Evolutionary conservation across 306 rosid genomes (phyloP), one percentile per base, ranked within the genome.

Genomic region (Quercus aquifolioides): DNA sequence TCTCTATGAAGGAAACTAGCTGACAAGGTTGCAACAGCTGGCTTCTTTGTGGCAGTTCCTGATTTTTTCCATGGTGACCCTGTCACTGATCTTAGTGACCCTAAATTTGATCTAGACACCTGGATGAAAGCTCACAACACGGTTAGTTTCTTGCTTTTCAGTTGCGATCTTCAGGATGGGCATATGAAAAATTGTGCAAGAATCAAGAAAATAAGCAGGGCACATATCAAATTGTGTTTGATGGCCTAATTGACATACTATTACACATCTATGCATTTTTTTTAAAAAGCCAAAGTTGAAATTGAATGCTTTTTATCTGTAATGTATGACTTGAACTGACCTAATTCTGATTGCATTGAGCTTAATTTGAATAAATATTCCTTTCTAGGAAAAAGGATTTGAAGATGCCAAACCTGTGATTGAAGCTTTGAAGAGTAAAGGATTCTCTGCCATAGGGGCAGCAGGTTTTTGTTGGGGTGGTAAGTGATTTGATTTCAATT

Each of bases 401-500:
- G 93, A 87, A 80, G 88, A 86, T 33, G 78, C 83, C 9, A 84
- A 87, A 70, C 81, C 79, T 58, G 55, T 91, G 38, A 74, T 91
- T 75, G 88, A 86, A 71, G 91, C 82, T 77, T 80, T 91, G 23
- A 87, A 68, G 85, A 81, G 85, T 70, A 87, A 73, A 79, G 93
- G 92, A 26, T 64, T 83, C 81, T 84, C 88, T 49, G 57, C 89
- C 49, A 81, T 87, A 26, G 96, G 93, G 20, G 92, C 89, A 64
- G 90, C 85, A n/a, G 93, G 96, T 41, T 87, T 89, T 74, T 91
- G 93, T 79, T 91, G 90, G 89, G 96, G 90, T 51, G 96, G 92
- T 89, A 38, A 81, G 56, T 73, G 55, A 23, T 19, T 23, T 72
- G 26, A 69, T 73, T 57, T 6, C 57, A 73, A 67, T 30, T 35